A percentile compares a stretch with the other conserved stretches of the same genome.
Conservation (phyloP, 2,329 filamentous ascomycete genomes). For the Trichoderma polysporum region DNA sequence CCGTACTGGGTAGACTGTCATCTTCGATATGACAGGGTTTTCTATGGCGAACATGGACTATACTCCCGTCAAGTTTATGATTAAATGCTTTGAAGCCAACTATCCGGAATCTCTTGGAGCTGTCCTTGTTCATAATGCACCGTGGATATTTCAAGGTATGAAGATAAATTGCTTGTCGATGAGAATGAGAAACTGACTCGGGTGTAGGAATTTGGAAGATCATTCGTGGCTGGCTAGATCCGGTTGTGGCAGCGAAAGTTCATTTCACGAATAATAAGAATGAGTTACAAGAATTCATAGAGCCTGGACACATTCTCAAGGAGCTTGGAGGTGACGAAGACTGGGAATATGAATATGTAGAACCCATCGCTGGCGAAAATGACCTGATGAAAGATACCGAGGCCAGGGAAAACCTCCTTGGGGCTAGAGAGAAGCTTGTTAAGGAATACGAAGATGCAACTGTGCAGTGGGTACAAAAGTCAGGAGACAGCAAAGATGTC, state of each 20-base stretch:
- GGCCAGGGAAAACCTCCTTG: slow-evolving; percentile 62
- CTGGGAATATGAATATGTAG: slow-evolving; percentile 79
- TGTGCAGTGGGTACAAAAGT: slow-evolving; percentile 65
- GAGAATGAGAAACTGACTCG: neutral
- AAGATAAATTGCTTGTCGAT: neutral
- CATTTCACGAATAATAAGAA: slow-evolving; percentile 83
- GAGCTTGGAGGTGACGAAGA: slow-evolving; percentile 85
- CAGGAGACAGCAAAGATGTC: slow-evolving; percentile 46
- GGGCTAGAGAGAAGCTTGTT: slow-evolving; percentile 64
- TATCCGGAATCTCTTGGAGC: slow-evolving; percentile 91
- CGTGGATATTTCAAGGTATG: slow-evolving; percentile 91
- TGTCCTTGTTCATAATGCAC: slow-evolving; percentile 91
- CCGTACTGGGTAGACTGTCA: slow-evolving; percentile 62
- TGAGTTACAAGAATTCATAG: slow-evolving; percentile 77
- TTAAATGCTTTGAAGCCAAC: slow-evolving; percentile 98
- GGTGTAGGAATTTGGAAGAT: slow-evolving; percentile 84
- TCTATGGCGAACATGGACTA: slow-evolving; percentile 98
- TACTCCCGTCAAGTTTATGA: slow-evolving; percentile 96
- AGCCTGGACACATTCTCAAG: slow-evolving; percentile 67
- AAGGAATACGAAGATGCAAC: slow-evolving; percentile 74
- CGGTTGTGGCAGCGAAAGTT: slow-evolving; percentile 90
- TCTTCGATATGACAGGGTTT: slow-evolving; percentile 97
- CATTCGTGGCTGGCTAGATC: slow-evolving; percentile 93
- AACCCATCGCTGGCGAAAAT: slow-evolving; percentile 76
- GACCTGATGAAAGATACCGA: slow-evolving; percentile 65